Base-by-base conservation (phyloP, 352 stramenopile genomes). In the Phytophthora colocasiae region DNA sequence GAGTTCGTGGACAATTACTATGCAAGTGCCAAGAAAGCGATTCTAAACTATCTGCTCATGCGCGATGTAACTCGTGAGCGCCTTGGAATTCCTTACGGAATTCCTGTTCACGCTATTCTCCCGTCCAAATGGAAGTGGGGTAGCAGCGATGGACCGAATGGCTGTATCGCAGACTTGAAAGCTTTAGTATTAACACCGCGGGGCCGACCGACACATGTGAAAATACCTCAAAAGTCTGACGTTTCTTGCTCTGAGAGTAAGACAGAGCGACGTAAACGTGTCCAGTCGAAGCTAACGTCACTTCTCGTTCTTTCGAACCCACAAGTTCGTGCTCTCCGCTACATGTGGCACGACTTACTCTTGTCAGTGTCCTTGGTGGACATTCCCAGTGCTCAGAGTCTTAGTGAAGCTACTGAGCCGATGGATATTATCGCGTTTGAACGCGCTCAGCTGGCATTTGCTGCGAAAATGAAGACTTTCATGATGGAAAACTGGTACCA, bases 21-120 rank as follows among this genome's bases (percentile, higher is more conserved):
- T 53, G 32, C 69, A 3, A 93, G 87, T 43, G 63, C 83, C 27
- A 93, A 90, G 71, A 93, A 92, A 59, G 76, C 85, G 4, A 85
- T 93, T 46, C 29, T 95, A 5, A 85, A 95, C 46, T 95, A 93
- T 56, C 24, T 93, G 5, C 54, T 95, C 2, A 54, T 91, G 14
- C 79, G 85, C 0, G 40, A 26, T 6, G 48, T 54, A 8, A 79
- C 84, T 6, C 63, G 81, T 4, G n/a, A 67, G 1, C 83, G 85
- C 8, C 60, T 95, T 1, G 62, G 67, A 9, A 91, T 95, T 43
- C 31, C 54, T 0, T 54, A 72, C 5, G 87, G 87, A 11, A 79
- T 83, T 0, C 83, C 87, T 1, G 14, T 19, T 1, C 71, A 89
- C 29, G 80, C 71, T 1, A 48, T 45, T 27, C 66, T 91, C 3